Conservation (phyloP, 2,329 filamentous ascomycete species). For the Chrysosporium queenslandicum region DNA sequence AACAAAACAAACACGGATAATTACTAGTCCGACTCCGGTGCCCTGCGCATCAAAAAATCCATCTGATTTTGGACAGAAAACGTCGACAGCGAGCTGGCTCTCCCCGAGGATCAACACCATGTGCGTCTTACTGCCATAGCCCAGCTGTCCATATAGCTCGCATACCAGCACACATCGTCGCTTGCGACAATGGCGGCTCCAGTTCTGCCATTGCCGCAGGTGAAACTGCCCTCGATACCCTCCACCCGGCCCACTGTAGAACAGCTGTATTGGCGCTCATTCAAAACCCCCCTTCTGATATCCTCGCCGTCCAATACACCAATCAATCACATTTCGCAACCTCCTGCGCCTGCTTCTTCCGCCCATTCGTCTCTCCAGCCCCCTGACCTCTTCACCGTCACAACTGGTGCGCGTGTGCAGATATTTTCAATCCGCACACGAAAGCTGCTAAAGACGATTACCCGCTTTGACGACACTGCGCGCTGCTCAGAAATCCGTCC, state of each 20-base stretch:
- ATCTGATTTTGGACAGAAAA: not conserved
- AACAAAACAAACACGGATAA: not conserved
- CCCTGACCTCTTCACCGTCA: slow-evolving; percentile 67
- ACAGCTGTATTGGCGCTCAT: slow-evolving; percentile 91
- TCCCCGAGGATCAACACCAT: not conserved
- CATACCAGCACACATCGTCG: not conserved
- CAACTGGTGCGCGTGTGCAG: slow-evolving; percentile 86
- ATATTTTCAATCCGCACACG: slow-evolving; percentile 87
- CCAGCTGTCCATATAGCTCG: not conserved
- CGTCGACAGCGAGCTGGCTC: not conserved
- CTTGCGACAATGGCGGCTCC: slow-evolving; percentile 63
- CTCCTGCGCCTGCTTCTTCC: slow-evolving; percentile 39
- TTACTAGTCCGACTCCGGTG: not conserved
- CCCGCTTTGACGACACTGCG: slow-evolving; percentile 83
- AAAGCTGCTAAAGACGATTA: slow-evolving; percentile 87
- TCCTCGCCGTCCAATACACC: slow-evolving; percentile 84
- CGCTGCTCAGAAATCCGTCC: slow-evolving; percentile 79
- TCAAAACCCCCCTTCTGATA: slow-evolving; percentile 82
- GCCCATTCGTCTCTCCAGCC: slow-evolving; percentile 40
- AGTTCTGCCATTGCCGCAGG: slow-evolving; percentile 65
- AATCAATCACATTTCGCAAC: slow-evolving; percentile 80
- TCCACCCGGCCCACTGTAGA: slow-evolving; percentile 70
- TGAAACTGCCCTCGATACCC: slow-evolving; percentile 75
- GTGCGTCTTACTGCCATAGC: not conserved
- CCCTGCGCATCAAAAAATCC: not conserved